Conservation (phyloP, 306 rosid genomes). For the Trichosanthes cucumerina region DNA sequence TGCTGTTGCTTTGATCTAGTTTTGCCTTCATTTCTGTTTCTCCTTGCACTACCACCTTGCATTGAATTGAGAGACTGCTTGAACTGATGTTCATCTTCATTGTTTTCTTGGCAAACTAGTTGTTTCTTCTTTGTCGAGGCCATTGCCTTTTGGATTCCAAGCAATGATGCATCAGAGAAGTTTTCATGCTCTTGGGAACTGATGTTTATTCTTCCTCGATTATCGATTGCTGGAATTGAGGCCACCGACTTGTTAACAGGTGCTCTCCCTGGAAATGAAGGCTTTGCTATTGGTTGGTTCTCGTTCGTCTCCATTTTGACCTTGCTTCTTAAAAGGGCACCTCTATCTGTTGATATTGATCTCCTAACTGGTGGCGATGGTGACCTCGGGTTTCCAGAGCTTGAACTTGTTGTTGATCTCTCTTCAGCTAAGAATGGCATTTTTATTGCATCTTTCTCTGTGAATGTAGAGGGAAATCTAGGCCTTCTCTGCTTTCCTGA, state of each 20-base stretch:
- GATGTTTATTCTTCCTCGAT: constrained; percentile 13
- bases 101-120: constrained; percentile 34
- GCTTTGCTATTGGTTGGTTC: constrained; percentile 44
- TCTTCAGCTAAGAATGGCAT: constrained; percentile 54
- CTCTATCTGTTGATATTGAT: constrained; percentile 87
- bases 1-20: constrained; percentile 58
- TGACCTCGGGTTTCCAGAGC: constrained; percentile 51
- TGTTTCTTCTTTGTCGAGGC: constrained; percentile 29
- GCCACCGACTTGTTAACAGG: constrained; percentile 53
- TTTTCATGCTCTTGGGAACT: constrained; percentile 41
- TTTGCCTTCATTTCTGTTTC: constrained; percentile 44
- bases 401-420: constrained; percentile 18
- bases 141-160: constrained; percentile 38
- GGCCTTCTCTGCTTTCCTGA: constrained; percentile 82
- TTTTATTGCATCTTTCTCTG: constrained; percentile 53
- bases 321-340: constrained; percentile 52
- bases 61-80: constrained; percentile 49
- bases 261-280: constrained; percentile 49
- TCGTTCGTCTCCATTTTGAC: constrained; percentile 39
- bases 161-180: constrained; percentile 31
- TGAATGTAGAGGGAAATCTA: constrained; percentile 51
- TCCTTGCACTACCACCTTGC: constrained; percentile 52
- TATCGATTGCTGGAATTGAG: constrained; percentile 20
- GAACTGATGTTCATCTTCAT: constrained; percentile 51
- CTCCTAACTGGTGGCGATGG: constrained; percentile 83